Evolutionary conservation across 2,329 filamentous ascomycete species (phyloP).

Genomic region (Nakataea oryzae): DNA sequence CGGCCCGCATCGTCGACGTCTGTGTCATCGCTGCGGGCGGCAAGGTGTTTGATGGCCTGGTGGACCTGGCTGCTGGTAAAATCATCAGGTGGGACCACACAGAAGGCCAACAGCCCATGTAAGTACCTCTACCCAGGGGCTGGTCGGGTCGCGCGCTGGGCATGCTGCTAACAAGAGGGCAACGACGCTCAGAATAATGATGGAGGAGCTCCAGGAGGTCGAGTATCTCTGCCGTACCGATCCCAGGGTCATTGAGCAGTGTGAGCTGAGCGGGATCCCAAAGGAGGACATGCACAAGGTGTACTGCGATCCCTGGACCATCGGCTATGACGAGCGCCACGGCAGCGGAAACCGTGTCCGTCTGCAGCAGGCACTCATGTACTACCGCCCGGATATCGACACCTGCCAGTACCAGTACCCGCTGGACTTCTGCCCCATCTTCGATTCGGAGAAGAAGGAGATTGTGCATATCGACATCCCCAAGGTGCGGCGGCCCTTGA

Average conservation of each 20-base stretch:
- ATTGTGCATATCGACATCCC: slow-evolving; percentile 81
- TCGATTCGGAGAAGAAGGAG: slow-evolving; percentile 66
- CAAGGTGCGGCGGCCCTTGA: slow-evolving; percentile 63
- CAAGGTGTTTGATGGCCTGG: slow-evolving; percentile 72
- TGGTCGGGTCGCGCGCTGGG: not conserved
- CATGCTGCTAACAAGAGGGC: not conserved
- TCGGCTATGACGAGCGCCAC: slow-evolving; percentile 86
- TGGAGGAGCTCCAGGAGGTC: slow-evolving; percentile 78
- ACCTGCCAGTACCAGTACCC: slow-evolving; percentile 87
- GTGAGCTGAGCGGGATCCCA: slow-evolving; percentile 69
- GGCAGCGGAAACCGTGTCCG: slow-evolving; percentile 63
- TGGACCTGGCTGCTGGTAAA: slow-evolving; percentile 57
- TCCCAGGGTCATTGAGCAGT: slow-evolving; percentile 83
- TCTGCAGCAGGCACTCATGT: slow-evolving; percentile 90
- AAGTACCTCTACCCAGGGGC: slow-evolving; percentile 14
- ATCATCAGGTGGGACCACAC: slow-evolving; percentile 67
- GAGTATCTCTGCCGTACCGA: slow-evolving; percentile 69
- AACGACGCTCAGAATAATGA: slow-evolving; percentile 57
- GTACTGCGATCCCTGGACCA: slow-evolving; percentile 94
- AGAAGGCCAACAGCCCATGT: slow-evolving; percentile 74
- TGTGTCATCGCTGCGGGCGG: slow-evolving; percentile 72
- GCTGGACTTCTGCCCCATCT: slow-evolving; percentile 90
- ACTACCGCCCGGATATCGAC: slow-evolving; percentile 78
- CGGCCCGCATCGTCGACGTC: slow-evolving; percentile 66
- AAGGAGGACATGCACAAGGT: slow-evolving; percentile 86